A percentile compares a stretch with the other conserved stretches of the same genome.
These are phyloP conservation scores for Mortierella sp. DNA, from an alignment of 371 early-diverging fungal species.

Conservation along the genomic window DNA sequence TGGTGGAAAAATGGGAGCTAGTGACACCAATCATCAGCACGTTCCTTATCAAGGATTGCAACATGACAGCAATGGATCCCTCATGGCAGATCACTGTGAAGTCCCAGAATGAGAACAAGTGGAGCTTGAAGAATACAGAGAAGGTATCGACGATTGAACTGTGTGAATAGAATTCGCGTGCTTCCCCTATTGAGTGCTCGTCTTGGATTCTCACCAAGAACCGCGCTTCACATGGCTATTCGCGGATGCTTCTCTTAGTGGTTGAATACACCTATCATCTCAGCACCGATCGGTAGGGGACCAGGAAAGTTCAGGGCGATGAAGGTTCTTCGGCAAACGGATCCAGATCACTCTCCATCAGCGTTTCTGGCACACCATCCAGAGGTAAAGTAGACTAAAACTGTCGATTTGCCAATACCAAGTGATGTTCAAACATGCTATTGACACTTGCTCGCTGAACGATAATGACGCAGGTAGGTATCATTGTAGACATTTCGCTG, in stretches of 20 bases:
- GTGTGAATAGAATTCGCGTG: too few species aligned
- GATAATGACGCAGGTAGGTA: too few species aligned
- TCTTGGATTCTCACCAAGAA: too few species aligned
- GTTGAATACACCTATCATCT: slow-evolving; percentile 66
- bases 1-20: slow-evolving; percentile 73
- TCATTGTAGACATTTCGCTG: slow-evolving; percentile 57
- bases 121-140: slow-evolving; percentile 76
- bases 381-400: too few species aligned
- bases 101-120: slow-evolving; percentile 71
- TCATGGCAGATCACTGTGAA: slow-evolving; percentile 70
- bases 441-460: slow-evolving; percentile 4
- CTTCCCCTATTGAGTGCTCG: too few species aligned
- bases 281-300: slow-evolving; percentile 58
- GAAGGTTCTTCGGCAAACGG: slow-evolving; percentile 77
- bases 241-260: slow-evolving; percentile 56
- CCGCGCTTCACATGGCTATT: too few species aligned
- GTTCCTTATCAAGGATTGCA: slow-evolving; percentile 73
- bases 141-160: slow-evolving; percentile 61
- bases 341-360: slow-evolving; percentile 70
- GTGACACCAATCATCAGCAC: slow-evolving; percentile 73
- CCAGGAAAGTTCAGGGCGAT: slow-evolving; percentile 67
- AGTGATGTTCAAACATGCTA: too few species aligned
- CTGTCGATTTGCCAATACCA: too few species aligned
- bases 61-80: slow-evolving; percentile 65
- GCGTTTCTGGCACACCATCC: slow-evolving; percentile 70